Base-by-base conservation (phyloP, 1,139 yeast genomes). In the Pneumocystis murina region DNA sequence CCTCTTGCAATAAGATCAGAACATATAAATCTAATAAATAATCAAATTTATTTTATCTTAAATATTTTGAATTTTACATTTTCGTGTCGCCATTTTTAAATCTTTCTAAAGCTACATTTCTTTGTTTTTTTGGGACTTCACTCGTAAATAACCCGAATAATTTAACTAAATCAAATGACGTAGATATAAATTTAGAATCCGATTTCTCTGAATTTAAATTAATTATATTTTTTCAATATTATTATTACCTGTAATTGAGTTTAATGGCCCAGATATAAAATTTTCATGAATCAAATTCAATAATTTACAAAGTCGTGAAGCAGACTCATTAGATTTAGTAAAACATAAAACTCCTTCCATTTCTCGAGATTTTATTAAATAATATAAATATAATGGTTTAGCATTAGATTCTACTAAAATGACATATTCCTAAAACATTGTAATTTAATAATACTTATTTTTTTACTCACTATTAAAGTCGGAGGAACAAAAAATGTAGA, bases 1-100 rank as follows among this genome's bases (percentile, higher is more conserved):
- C 99, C 99, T 67, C 99, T 78, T 0, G 98, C 96, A 5, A 97
- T 89, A 41, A 92, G 85, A 1, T 96, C 94, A 0, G 99, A 92
- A 7, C 97, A 96, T 65, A 68, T 67, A 48, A 67, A 64, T 24
- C 55, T 48, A 24, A 24, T 14, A 48, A 41, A 41, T 61, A 63
- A 67, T 63, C 17, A 64, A 12, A n/a, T 64, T 61, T 30, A 62
- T 64, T 55, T 64, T 65, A n/a, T 61, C n/a, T 59, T 64, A 60
- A 61, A 39, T 28, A 54, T 90, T 85, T 66, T 91, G 76, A 48
- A 24, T 20, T 10, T 24, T 48, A 48, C 8, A 91, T 74, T 63
- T 80, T 77, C 61, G 80, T 75, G 7, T 75, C 73, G 59, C 80
- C 82, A 2, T 73, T 72, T 16, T 82, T 77, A 70, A 91, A 90